Evolutionary conservation across 2,329 filamentous ascomycete species (phyloP).

Genomic region (Emericellopsis cladophorae): DNA sequence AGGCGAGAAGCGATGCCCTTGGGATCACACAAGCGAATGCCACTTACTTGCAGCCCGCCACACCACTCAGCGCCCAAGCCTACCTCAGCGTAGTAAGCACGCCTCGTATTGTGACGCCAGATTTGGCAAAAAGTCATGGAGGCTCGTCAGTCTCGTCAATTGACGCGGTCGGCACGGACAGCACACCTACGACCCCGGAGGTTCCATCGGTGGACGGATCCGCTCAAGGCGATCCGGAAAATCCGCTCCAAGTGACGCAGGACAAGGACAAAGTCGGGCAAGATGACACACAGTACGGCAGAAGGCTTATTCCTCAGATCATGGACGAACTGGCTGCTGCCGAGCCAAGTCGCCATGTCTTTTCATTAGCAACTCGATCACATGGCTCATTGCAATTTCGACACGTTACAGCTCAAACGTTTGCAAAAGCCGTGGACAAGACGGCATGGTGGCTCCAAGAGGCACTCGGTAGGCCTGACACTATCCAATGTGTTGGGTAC

Average conservation of each 20-base stretch:
- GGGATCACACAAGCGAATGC: neutral
- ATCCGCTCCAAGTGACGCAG: neutral
- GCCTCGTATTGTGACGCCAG: neutral
- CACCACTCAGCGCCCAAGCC: neutral
- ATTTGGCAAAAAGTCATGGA: neutral
- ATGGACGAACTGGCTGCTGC: conserved; percentile 11
- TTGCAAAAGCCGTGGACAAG: conserved; percentile 14
- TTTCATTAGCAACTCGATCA: conserved; percentile 8
- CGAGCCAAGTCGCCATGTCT: conserved; percentile 13
- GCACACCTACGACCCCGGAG: neutral
- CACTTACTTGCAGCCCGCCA: conserved; percentile 1
- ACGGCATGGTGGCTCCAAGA: conserved; percentile 15
- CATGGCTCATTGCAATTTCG: conserved; percentile 7
- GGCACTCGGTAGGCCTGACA: conserved; percentile 6
- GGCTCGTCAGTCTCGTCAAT: neutral
- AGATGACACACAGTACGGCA: conserved; percentile 6
- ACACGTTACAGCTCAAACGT: conserved; percentile 10
- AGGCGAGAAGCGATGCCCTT: neutral
- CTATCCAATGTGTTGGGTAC: conserved; percentile 12
- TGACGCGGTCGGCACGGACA: neutral
- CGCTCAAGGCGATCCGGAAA: neutral
- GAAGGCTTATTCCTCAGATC: conserved; percentile 14
- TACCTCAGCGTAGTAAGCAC: neutral
- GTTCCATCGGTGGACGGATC: neutral
- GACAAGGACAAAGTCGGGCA: neutral